These are phyloP conservation scores for Plasmodium adleri DNA, from an alignment of 169 alveolate species.

Conservation along the genomic window DNA sequence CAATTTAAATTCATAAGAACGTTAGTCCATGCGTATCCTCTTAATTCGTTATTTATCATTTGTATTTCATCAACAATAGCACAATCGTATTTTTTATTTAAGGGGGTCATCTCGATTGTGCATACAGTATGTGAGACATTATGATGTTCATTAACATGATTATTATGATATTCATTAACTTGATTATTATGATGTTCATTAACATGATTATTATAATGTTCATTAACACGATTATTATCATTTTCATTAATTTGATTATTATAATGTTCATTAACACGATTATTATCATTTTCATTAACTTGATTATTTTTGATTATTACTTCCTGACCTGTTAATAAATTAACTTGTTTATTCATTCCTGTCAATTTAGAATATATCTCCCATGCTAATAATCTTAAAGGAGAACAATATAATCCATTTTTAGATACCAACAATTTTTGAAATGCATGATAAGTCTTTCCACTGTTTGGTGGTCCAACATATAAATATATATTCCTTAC, in stretches of 20 bases:
- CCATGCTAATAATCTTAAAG: conserved; percentile 94
- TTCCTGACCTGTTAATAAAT: conserved; percentile 93
- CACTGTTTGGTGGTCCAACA: conserved; percentile 96
- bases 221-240: too few species aligned
- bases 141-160: too few species aligned
- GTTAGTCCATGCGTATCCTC: conserved; percentile 95
- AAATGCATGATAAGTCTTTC: conserved; percentile 93
- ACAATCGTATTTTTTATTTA: conserved; percentile 85
- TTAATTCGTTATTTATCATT: conserved; percentile 88
- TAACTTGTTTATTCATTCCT: conserved; percentile 82
- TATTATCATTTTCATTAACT: too few species aligned
- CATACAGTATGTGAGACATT: conserved; percentile 88
- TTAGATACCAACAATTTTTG: conserved; percentile 84
- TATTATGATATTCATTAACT: too few species aligned
- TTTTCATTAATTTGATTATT: too few species aligned
- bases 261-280: too few species aligned
- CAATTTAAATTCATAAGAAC: conserved; percentile 91
- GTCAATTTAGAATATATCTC: conserved; percentile 89
- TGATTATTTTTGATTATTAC: conserved; percentile 18
- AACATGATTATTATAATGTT: too few species aligned
- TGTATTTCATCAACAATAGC: conserved; percentile 95
- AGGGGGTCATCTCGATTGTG: conserved; percentile 92
- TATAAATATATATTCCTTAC: conserved; percentile 87
- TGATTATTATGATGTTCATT: too few species aligned
- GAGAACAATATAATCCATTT: conserved; percentile 93